Percentiles rank a stretch among this genome's conserved stretches.
Conservation (phyloP, 1,139 yeast species). For the Pichia sp. region DNA sequence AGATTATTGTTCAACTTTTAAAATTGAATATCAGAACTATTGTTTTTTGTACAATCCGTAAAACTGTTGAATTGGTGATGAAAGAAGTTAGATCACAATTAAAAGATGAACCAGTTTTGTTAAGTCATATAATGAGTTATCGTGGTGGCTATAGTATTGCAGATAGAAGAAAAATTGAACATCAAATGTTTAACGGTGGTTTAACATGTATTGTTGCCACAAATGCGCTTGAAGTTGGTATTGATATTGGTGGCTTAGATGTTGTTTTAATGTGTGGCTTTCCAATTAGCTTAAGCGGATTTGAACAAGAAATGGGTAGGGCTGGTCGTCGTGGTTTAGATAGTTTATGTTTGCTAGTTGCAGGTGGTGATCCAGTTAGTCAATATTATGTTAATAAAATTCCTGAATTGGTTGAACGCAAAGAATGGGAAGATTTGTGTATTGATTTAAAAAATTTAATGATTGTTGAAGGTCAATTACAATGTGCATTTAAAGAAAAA, state of each 20-base stretch:
- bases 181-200: slow-evolving; percentile 82
- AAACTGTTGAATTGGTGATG: slow-evolving; percentile 81
- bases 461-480: slow-evolving; percentile 74
- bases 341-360: slow-evolving; percentile 77
- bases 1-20: slow-evolving; percentile 59
- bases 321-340: slow-evolving; percentile 81
- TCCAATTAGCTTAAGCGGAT: slow-evolving; percentile 76
- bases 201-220: slow-evolving; percentile 87
- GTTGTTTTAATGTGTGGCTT: slow-evolving; percentile 91
- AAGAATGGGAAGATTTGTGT: slow-evolving; percentile 47
- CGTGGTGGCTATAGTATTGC: slow-evolving; percentile 89
- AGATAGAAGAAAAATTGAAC: slow-evolving; percentile 82
- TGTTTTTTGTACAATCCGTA: slow-evolving; percentile 83
- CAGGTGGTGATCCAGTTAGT: slow-evolving; percentile 80
- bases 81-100: slow-evolving; percentile 63
- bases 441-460: slow-evolving; percentile 48
- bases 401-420: slow-evolving; percentile 45
- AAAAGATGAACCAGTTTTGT: slow-evolving; percentile 37
- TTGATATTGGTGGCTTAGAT: slow-evolving; percentile 88
- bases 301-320: slow-evolving; percentile 94
- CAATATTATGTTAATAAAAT: slow-evolving; percentile 77
- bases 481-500: slow-evolving; percentile 88
- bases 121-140: slow-evolving; percentile 81
- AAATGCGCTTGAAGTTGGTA: slow-evolving; percentile 90
- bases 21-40: slow-evolving; percentile 67